A percentile compares a stretch with the other conserved stretches of the same genome.
Evolutionary conservation across 2,329 filamentous ascomycete genomes (phyloP).

Genomic region (Acarospora socialis): DNA sequence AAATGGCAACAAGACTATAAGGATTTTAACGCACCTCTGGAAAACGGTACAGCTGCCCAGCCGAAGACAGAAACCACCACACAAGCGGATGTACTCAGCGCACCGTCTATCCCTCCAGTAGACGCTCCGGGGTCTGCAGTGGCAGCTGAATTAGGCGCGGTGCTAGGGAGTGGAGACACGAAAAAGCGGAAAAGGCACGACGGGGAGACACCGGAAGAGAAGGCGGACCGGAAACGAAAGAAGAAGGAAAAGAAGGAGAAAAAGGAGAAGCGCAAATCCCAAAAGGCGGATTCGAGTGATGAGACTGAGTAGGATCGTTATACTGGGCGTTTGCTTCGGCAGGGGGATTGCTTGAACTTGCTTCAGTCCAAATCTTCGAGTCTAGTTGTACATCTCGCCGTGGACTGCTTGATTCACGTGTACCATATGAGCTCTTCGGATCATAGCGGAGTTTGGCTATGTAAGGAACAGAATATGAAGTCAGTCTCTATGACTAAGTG

Average conservation of each 20-base stretch:
- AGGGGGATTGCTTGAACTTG: no score
- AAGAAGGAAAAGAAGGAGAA: constrained; percentile 42
- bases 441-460: no score
- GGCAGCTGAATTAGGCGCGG: constrained; percentile 24
- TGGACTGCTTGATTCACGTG: no score
- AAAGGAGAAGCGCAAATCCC: constrained; percentile 63
- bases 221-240: constrained; percentile 34
- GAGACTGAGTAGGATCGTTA: constrained; percentile 34
- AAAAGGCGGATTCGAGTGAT: constrained; percentile 52
- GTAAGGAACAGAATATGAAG: no score
- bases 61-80: constrained; percentile 28
- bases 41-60: constrained; percentile 28
- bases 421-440: no score
- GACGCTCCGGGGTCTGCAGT: constrained; percentile 27
- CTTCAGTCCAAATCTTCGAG: no score
- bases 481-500: no score
- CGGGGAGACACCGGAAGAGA: constrained; percentile 36
- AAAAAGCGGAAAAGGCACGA: constrained; percentile 44
- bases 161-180: constrained; percentile 31
- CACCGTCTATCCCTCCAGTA: constrained; percentile 18
- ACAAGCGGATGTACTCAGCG: constrained; percentile 22
- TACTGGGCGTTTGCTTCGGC: no score
- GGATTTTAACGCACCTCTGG: constrained; percentile 56
- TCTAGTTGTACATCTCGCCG: no score
- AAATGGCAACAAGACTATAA: constrained; percentile 91